Conservation (phyloP, 805 yeast genomes). For the Candida sonorensis region DNA sequence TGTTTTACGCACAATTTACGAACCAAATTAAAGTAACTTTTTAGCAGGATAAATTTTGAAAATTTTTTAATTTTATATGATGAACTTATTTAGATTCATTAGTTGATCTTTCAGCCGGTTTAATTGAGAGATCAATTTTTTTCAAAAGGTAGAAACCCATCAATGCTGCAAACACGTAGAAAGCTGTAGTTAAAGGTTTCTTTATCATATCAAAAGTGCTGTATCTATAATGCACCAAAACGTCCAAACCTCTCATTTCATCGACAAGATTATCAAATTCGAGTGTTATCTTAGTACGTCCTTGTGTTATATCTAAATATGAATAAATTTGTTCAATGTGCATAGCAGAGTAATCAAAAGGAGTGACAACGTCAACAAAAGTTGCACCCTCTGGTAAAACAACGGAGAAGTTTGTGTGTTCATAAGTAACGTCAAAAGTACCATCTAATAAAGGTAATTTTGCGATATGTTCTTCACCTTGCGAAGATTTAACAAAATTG, state of each 20-base stretch:
- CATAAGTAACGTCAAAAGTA: slow-evolving; percentile 64
- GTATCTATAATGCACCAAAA: slow-evolving; percentile 60
- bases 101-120: slow-evolving; percentile 11
- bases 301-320: slow-evolving; percentile 66
- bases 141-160: slow-evolving; percentile 43
- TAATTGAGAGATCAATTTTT: slow-evolving; percentile 35
- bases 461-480: slow-evolving; percentile 47
- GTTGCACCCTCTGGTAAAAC: slow-evolving; percentile 86
- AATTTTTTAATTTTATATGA: too few relatives aligned
- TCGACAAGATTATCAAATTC: slow-evolving; percentile 59
- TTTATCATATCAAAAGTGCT: slow-evolving; percentile 42
- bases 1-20: too few relatives aligned
- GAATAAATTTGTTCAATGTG: slow-evolving; percentile 31
- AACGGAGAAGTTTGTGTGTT: slow-evolving; percentile 47
- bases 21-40: too few relatives aligned
- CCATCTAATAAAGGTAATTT: slow-evolving; percentile 71
- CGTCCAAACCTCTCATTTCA: slow-evolving; percentile 49
- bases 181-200: slow-evolving; percentile 64
- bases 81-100: too few relatives aligned
- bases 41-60: too few relatives aligned
- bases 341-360: slow-evolving; percentile 35
- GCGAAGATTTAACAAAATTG: slow-evolving; percentile 43
- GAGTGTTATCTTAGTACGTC: slow-evolving; percentile 70
- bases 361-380: slow-evolving; percentile 47
- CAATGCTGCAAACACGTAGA: slow-evolving; percentile 54